Evolutionary conservation across 2,329 filamentous ascomycete genomes (phyloP), one percentile per base, ranked within the genome.

Genomic region (Aphanoascus verrucosus): DNA sequence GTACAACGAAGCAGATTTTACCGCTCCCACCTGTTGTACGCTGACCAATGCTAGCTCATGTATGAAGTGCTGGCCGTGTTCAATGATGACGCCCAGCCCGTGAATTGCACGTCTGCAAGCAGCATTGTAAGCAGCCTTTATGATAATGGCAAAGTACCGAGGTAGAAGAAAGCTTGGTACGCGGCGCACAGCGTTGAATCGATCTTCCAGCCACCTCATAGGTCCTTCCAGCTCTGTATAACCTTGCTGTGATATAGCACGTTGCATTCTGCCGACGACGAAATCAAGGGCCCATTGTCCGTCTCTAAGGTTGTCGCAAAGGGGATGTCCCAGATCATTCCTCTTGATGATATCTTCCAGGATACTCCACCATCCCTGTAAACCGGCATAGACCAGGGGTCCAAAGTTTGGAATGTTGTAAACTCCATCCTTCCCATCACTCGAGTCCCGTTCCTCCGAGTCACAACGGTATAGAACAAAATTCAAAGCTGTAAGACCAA

Each of bases 361-460:
- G 0, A 95, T 75, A 66, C 89, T 96, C 89, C 91, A 95, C 91
- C 93, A 98, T 37, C 94, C 94, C 68, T 98, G 93, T n/a, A 98
- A 77, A 56, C 93, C 93, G 56, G 91, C 91, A 68, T 97, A 98
- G 1, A 96, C 87, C 41, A 96, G 78, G 55, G 85, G 82, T 1
- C 90, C 91, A 64, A 89, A 76, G 1, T 84, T 83, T 1, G 93
- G 93, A 58, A 98, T 85, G 50, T 83, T 80, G 70, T 97, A 98
- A 7, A 84, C 83, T n/a, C 93, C 91, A 65, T 96, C 88, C 56
- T 80, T 78, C 3, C 88, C 88, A 49, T 78, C 79, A 58, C 86
- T 95, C 5, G 80, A 81, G 60, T 93, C 88, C 46, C 81, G 80
- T 69, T 87, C 94, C 68, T 98, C 93, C 2, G 88, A 82, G 57